phyloP scores from a whole-genome alignment of 2,329 filamentous ascomycete species.

The Cryphonectria nitschkei region DNA sequence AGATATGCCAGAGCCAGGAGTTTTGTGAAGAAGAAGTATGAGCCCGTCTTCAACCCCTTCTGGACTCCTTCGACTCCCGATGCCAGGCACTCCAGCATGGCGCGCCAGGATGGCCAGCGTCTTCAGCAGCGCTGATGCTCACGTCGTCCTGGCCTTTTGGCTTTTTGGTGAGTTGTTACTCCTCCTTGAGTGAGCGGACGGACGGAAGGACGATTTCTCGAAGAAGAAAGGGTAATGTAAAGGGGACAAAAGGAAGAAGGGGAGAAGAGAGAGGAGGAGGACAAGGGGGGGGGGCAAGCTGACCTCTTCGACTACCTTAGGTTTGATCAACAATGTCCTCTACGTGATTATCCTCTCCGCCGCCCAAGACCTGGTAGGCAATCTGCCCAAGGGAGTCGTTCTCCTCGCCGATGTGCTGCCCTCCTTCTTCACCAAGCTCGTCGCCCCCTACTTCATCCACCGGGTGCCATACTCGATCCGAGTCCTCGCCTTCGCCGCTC shows the following conservation, averaged over 20 bases:
- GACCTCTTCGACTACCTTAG: conserved; percentile 45
- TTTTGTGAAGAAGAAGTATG: conserved; percentile 34
- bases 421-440: conserved; percentile 83
- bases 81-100: conserved; percentile 65
- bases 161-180: conserved; percentile 72
- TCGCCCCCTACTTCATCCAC: conserved; percentile 94
- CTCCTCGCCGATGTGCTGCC: conserved; percentile 92
- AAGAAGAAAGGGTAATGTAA: neutral
- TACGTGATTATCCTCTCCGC: conserved; percentile 97
- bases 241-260: neutral
- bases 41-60: conserved; percentile 47
- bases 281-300: neutral
- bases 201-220: neutral
- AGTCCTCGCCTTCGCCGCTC: conserved; percentile 71
- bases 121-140: conserved; percentile 69
- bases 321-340: conserved; percentile 94
- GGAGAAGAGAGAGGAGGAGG: too few relatives aligned
- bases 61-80: conserved; percentile 57
- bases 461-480: conserved; percentile 78
- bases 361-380: conserved; percentile 91
- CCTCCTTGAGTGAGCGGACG: neutral
- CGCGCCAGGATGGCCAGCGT: conserved; percentile 64
- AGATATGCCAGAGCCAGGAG: conserved; percentile 8
- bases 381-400: conserved; percentile 87
- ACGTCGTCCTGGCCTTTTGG: conserved; percentile 86